Evolutionary conservation across 2,329 filamentous ascomycete species (phyloP), one percentile per base, ranked within the genome.

Genomic region (Lachnellula cervina): DNA sequence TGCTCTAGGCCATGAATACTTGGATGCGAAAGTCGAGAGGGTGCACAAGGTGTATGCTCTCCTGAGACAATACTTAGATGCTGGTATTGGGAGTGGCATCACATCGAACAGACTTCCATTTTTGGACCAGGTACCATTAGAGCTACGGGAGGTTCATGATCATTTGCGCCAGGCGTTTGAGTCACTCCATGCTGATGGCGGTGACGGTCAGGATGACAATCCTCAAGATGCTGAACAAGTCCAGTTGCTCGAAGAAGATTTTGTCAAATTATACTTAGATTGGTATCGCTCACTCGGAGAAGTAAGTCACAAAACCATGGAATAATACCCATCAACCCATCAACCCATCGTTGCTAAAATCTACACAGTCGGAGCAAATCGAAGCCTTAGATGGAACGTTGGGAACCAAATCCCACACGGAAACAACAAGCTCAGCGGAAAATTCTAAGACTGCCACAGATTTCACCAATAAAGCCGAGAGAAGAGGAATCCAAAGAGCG

Each of bases 401-500:
- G 8, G 28, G 2, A 13, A 32, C 28, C 28, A 32, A 9, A 32
- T 32, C 28, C 28, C 9, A 32, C 28, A 32, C 28, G 51, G 37
- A 42, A 32, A 19, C 1, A 40, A 7, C 3, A 28, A 16, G 42
- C 13, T 4, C n/a, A 44, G 9, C 2, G 7, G 8, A 17, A 17
- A 8, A 1, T 6, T 16, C 25, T 23, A 38, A 14, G 23, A n/a
- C 38, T n/a, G 5, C 13, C 16, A 42, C 7, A 21, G 60, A 68
- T 25, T 68, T 63, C 47, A 61, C 47, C n/a, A 34, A 50, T 1
- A 66, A 62, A 46, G 66, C 67, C 13, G 60, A 68, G 51, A 52
- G 62, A 47, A 49, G 67, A 38, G 67, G 67, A 8, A 62, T 67
- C 9, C 56, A 63, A 47, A 49, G 66, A 56, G 67, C 65, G 11